Evolutionary conservation across 129 eudicot species (phyloP), one percentile per base, ranked within the genome.

Genomic region (Apium graveolens): DNA sequence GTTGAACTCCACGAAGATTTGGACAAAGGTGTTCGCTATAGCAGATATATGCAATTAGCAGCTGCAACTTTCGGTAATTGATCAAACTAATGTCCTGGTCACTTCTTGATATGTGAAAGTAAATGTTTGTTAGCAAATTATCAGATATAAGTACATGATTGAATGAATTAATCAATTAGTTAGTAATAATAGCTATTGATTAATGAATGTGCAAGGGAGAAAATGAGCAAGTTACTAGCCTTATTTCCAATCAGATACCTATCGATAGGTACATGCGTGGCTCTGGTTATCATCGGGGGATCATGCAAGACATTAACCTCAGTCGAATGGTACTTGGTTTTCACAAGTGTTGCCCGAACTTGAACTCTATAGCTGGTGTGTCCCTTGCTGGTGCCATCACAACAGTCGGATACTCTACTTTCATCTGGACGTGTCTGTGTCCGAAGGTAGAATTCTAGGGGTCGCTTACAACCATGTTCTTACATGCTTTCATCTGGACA

Each of bases 341-440:
- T 83, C 69, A 86, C 90, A 20, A 74, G 81, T 42, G 90, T 51
- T 0, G 90, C 7, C 90, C 90, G 6, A 86, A 86, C 62, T 65
- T 86, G 29, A 86, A 86, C 60, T 84, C 90, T 12, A 86, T 86
- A 31, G 90, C 90, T 0, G 90, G 90, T 3, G 78, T 86, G 27
- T 86, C 90, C 1, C 87, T 86, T 5, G 75, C 84, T 2, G 90
- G 90, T 16, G 90, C 87, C 31, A 38, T 86, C 26, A 86, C 87
- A 0, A 87, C 90, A 31, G 74, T 86, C 5, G 87, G 90, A 42
- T 86, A 86, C 66, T 81, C 86, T 38, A 86, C 86, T 21, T 41
- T 79, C 35, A 86, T 86, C 55, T 86, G 90, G 90, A 39, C 0
- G 82, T 86, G 7, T 86, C 90, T 0, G 86, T 86, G 37, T 43